These are phyloP conservation scores for Macrophomina phaseolina DNA, from an alignment of 2,329 filamentous ascomycete species.

Conservation along the genomic window DNA sequence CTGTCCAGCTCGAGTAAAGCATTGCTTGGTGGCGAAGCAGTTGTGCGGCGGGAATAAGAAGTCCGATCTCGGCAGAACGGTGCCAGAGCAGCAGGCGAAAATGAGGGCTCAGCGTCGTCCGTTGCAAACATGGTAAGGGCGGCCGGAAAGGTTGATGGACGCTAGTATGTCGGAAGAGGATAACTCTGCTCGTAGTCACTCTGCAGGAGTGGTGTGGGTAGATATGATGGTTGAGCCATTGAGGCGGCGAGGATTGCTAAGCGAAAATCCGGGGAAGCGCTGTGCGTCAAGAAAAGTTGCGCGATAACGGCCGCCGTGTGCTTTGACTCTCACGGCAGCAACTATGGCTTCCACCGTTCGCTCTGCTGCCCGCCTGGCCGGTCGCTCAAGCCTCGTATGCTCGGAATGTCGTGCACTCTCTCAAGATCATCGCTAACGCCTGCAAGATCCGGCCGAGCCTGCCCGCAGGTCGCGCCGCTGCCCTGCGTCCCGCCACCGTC, in stretches of 20 bases:
- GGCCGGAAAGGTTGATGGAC: no score
- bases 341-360: conserved; percentile 46
- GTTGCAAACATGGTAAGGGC: no score
- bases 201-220: neutral
- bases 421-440: neutral
- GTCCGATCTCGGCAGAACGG: conserved; percentile 15
- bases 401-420: neutral
- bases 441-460: conserved; percentile 1
- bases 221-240: neutral
- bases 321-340: conserved; percentile 22
- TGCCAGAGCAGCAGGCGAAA: no score
- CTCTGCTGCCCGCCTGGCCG: conserved; percentile 41
- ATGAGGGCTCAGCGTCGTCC: no score
- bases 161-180: no score
- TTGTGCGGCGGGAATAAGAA: neutral
- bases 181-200: neutral
- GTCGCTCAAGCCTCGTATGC: conserved; percentile 40
- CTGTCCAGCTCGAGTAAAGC: no score
- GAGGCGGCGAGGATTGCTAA: conserved; percentile 25
- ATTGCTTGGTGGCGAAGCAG: no score
- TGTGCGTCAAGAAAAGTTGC: conserved; percentile 25
- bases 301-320: conserved; percentile 22
- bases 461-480: conserved; percentile 17
- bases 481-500: conserved; percentile 7
- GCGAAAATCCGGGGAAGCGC: conserved; percentile 27